Evolutionary conservation across 495 filamentous ascomycete species (phyloP), one percentile per base, ranked within the genome.

Genomic region (Aspergillus hancockii): DNA sequence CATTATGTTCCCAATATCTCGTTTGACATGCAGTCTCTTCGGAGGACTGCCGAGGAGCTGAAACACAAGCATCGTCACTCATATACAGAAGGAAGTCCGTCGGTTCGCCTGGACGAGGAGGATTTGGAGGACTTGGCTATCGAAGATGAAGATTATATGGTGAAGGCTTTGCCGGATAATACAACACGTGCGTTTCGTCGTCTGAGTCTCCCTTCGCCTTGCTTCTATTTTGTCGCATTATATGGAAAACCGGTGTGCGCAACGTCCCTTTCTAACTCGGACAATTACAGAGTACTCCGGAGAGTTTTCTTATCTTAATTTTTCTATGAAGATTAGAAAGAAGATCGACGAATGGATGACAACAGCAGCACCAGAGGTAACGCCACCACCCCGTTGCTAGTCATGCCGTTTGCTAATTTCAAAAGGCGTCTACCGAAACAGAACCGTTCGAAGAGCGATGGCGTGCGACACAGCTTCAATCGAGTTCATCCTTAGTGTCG

Each of bases 321-420:
- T 82, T 49, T 79, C 77, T 7, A 77, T 75, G 73, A 78, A 79
- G 55, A 80, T 79, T 41, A 65, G 76, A 53, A 71, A 73, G 62
- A 79, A 77, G 51, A 81, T 80, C 31, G 76, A 79, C 45, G 77
- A 79, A 50, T 79, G 73, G 75, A 79, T 78, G 74, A 76, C 77
- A 52, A 72, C 65, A 0, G 73, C 72, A 4, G 70, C 70, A 8
- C 75, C 75, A 47, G 77, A 77, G 55, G 79, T 80, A 72, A 61
- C 60, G 55, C 28, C 49, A 6, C 1, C 31, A n/a, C 32, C 22
- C 8, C 45, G 12, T 49, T 9, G 31, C 43, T 23, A n/a, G 14
- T 36, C 8, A 14, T 28, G 8, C n/a, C 52, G 7, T 23, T 36
- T 62, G 30, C 62, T 66, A 50, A 67, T 46, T 16, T 32, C 57